phyloP scores from a whole-genome alignment of 805 yeast genomes.

The Clavispora vitiphila region DNA sequence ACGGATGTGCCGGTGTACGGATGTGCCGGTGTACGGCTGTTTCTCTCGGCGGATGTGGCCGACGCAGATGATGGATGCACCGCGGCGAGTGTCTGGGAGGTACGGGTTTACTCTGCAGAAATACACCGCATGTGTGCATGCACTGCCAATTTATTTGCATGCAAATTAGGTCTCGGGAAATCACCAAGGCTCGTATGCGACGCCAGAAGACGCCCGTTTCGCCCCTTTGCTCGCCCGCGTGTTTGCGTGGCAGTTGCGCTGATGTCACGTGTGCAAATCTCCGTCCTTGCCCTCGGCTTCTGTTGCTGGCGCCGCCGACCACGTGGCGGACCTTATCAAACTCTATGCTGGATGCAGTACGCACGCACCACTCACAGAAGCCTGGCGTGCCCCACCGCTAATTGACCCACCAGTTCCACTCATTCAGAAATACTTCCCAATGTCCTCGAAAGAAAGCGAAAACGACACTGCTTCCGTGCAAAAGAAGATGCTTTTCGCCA shows the following conservation, averaged over 20 bases:
- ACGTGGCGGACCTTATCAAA: neutral
- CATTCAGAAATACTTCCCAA: neutral
- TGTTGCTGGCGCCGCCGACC: conserved; percentile 5
- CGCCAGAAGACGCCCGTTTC: too few species aligned
- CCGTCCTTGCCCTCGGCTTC: neutral
- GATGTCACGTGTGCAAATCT: too few species aligned
- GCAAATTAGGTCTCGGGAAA: too few species aligned
- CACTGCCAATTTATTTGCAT: too few species aligned
- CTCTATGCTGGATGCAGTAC: neutral
- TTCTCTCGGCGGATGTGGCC: neutral
- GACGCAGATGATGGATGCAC: neutral
- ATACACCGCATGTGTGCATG: neutral
- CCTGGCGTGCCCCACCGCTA: neutral
- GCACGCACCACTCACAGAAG: neutral
- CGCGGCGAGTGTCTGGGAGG: neutral
- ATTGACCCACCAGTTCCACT: neutral
- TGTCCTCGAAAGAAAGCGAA: conserved; percentile 5
- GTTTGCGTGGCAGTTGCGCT: too few species aligned
- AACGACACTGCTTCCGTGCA: neutral
- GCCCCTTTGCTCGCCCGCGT: too few species aligned
- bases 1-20: neutral
- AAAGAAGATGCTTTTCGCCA: conserved; percentile 74
- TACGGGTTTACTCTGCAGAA: neutral
- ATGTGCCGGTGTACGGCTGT: neutral
- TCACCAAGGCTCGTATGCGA: too few species aligned